Conservation (phyloP, 768 basidiomycete genomes). For the Hysterangium stoloniferum region DNA sequence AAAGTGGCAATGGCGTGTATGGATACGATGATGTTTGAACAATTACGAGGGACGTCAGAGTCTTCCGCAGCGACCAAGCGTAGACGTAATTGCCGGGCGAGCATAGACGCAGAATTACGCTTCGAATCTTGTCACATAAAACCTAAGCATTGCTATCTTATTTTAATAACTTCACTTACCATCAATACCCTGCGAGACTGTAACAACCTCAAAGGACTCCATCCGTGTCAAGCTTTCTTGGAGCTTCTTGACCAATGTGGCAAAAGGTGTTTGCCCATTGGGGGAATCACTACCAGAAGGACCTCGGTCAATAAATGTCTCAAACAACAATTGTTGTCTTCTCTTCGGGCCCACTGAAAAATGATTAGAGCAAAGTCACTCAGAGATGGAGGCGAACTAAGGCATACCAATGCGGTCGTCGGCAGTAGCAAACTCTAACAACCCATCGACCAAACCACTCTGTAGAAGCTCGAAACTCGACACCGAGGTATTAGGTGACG, state of each 20-base stretch:
- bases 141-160: constrained; percentile 2
- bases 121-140: constrained; percentile 61
- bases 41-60: constrained; percentile 77
- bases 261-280: constrained; percentile 50
- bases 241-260: constrained; percentile 85
- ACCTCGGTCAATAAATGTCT: constrained; percentile 59
- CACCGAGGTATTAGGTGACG: constrained; percentile 55
- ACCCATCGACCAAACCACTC: constrained; percentile 84
- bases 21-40: constrained; percentile 80
- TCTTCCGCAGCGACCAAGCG: constrained; percentile 86
- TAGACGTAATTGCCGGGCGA: constrained; percentile 88
- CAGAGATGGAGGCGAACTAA: constrained; percentile 1
- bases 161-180: constrained; percentile 38
- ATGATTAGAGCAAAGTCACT: constrained; percentile 7
- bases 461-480: constrained; percentile 95
- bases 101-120: constrained; percentile 80
- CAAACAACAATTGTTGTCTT: constrained; percentile 73
- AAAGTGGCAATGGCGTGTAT: constrained; percentile 98
- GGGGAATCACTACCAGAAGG: constrained; percentile 31
- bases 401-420: constrained; percentile 48
- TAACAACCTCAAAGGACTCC: constrained; percentile 93
- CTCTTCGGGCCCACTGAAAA: constrained; percentile 49
- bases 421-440: constrained; percentile 77
- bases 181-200: constrained; percentile 75
- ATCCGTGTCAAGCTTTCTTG: constrained; percentile 93